These are phyloP conservation scores for Calonectria hawksworthii DNA, from an alignment of 2,329 filamentous ascomycete species.

Conservation along the genomic window DNA sequence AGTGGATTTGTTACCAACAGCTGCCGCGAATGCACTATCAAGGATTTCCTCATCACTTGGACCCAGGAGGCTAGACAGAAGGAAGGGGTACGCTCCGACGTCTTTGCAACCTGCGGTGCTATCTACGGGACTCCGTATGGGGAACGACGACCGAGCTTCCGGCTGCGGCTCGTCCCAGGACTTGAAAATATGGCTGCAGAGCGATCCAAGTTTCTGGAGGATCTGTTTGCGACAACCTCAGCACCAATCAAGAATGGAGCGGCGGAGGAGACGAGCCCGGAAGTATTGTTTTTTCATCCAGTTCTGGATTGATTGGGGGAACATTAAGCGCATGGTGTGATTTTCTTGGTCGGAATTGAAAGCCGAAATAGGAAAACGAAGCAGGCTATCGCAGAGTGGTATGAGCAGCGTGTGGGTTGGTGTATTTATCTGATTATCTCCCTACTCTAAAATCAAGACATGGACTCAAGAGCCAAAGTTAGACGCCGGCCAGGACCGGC, in stretches of 20 bases:
- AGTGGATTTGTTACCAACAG: not conserved
- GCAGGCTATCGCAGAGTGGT: not conserved
- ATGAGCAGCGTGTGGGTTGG: not conserved
- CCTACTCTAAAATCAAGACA: not conserved
- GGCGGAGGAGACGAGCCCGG: not conserved
- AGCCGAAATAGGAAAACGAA: not conserved
- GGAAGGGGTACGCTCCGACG: not conserved
- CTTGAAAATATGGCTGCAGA: not conserved
- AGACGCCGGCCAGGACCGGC: not conserved
- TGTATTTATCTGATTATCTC: not conserved
- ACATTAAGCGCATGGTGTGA: not conserved
- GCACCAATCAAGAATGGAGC: not conserved
- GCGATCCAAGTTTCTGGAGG: not conserved
- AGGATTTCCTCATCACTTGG: conserved; percentile 22
- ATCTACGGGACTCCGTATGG: conserved; percentile 11
- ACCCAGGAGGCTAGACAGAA: conserved; percentile 19
- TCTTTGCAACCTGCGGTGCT: conserved; percentile 15
- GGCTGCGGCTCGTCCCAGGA: not conserved
- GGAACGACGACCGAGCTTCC: not conserved
- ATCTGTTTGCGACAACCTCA: conserved; percentile 22
- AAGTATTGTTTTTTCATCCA: not conserved
- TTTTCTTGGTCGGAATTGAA: not conserved
- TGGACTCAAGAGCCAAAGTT: not conserved
- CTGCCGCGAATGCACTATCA: conserved; percentile 33
- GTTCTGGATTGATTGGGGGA: not conserved